Percentiles rank a stretch among this genome's conserved stretches.
Conservation (phyloP, 768 basidiomycete species). For the Auriscalpium orientale region DNA sequence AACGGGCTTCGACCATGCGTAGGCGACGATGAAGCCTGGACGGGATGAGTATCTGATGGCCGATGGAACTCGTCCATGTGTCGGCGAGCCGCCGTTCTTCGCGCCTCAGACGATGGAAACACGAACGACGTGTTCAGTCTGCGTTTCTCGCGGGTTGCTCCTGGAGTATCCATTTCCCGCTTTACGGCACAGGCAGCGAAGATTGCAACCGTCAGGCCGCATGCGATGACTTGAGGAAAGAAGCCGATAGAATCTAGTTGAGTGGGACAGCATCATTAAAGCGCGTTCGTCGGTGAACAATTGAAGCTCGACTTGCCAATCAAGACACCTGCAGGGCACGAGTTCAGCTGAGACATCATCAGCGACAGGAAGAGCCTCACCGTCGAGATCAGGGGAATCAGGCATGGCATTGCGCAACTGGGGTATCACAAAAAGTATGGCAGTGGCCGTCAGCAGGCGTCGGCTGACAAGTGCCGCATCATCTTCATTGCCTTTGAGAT, state of each 20-base stretch:
- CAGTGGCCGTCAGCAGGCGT: slow-evolving; percentile 32
- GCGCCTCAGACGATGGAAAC: too few species aligned
- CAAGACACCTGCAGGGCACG: slow-evolving; percentile 30
- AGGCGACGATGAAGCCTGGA: too few species aligned
- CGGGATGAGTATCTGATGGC: too few species aligned
- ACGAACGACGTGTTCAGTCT: too few species aligned
- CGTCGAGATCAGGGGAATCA: slow-evolving; percentile 46
- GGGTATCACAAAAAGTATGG: slow-evolving; percentile 39
- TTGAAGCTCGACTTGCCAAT: slow-evolving; percentile 30
- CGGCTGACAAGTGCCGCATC: slow-evolving; percentile 26
- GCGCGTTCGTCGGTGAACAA: neutral
- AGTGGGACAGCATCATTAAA: neutral
- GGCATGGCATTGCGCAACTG: slow-evolving; percentile 50
- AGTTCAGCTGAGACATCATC: too few species aligned
- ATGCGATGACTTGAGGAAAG: slow-evolving; percentile 51
- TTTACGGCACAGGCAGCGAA: too few species aligned
- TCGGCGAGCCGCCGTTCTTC: too few species aligned
- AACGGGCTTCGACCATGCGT: too few species aligned
- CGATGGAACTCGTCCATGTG: too few species aligned
- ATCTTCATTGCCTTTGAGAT: slow-evolving; percentile 22
- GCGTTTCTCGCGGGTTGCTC: too few species aligned
- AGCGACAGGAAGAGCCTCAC: slow-evolving; percentile 13
- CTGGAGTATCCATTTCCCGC: too few species aligned
- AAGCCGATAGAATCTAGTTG: slow-evolving; percentile 44
- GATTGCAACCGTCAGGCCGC: slow-evolving; percentile 18